A percentile compares a stretch with the other conserved stretches of the same genome.
Evolutionary conservation across 208 protist genomes (phyloP).

Genomic region (Leishmania amazonensis): DNA sequence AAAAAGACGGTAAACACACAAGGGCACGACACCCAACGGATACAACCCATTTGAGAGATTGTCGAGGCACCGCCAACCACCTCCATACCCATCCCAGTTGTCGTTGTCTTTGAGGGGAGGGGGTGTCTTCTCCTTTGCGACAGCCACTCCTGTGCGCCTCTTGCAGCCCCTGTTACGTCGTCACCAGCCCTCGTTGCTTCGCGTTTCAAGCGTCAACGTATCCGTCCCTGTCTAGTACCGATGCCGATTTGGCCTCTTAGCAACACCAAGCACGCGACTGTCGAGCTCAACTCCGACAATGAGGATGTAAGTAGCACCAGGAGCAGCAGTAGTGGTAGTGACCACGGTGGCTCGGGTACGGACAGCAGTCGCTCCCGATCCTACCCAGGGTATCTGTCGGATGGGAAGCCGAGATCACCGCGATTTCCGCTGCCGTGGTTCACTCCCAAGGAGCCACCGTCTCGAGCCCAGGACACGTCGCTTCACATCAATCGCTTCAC

Average conservation of each 20-base stretch:
- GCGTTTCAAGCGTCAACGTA: neutral
- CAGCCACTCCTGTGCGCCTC: neutral
- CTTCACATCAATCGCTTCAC: constrained; percentile 2
- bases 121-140: neutral
- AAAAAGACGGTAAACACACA: neutral
- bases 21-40: neutral
- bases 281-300: constrained; percentile 27
- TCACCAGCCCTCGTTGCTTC: neutral
- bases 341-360: constrained; percentile 2
- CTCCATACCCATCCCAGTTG: neutral
- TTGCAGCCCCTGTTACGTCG: neutral
- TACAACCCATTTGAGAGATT: neutral
- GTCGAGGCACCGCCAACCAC: neutral
- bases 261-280: neutral
- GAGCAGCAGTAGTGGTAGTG: constrained; percentile 9
- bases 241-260: constrained; percentile 24
- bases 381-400: neutral
- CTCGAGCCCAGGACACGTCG: neutral
- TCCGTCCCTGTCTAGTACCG: neutral
- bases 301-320: constrained; percentile 14
- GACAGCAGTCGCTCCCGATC: neutral
- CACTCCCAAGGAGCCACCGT: neutral
- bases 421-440: neutral
- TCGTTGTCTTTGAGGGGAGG: neutral
- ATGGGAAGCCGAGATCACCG: neutral